phyloP scores from a whole-genome alignment of 1,139 yeast species.

The Taphrina pruni region DNA sequence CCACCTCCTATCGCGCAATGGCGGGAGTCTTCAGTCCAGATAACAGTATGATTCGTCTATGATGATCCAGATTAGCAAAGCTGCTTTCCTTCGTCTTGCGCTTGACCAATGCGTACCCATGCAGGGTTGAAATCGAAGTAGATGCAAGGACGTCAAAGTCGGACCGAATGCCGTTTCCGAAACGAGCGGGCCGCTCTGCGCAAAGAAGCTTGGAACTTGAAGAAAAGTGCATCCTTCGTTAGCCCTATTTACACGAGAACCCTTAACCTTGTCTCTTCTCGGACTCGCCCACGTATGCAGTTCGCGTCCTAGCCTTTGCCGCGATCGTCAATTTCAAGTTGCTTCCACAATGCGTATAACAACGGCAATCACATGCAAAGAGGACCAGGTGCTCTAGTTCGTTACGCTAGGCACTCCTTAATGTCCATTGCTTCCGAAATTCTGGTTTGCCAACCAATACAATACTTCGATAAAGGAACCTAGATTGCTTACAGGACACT shows the following conservation, averaged over 20 bases:
- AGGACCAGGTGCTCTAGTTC: too few species aligned
- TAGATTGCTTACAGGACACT: too few species aligned
- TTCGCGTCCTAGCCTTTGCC: too few species aligned
- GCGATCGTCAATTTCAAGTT: too few species aligned
- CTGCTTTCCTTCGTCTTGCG: not conserved
- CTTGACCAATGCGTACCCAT: not conserved
- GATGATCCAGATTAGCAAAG: not conserved
- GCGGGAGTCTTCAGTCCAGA: not conserved
- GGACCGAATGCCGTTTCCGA: conserved; percentile 9
- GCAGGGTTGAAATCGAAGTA: not conserved
- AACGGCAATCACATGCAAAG: too few species aligned
- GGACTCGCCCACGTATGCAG: too few species aligned
- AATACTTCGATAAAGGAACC: too few species aligned
- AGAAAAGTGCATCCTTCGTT: not conserved
- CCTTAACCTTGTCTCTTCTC: not conserved
- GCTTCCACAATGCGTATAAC: too few species aligned
- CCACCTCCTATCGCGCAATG: not conserved
- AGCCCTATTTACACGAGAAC: not conserved
- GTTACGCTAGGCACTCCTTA: too few species aligned
- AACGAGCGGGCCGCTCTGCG: conserved; percentile 6
- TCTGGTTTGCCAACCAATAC: too few species aligned
- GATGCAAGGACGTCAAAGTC: not conserved
- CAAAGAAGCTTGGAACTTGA: not conserved
- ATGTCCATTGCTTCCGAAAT: too few species aligned
- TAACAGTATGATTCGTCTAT: not conserved